Evolutionary conservation across 305 asterid species (phyloP).

Genomic region (Petunia hybrid): DNA sequence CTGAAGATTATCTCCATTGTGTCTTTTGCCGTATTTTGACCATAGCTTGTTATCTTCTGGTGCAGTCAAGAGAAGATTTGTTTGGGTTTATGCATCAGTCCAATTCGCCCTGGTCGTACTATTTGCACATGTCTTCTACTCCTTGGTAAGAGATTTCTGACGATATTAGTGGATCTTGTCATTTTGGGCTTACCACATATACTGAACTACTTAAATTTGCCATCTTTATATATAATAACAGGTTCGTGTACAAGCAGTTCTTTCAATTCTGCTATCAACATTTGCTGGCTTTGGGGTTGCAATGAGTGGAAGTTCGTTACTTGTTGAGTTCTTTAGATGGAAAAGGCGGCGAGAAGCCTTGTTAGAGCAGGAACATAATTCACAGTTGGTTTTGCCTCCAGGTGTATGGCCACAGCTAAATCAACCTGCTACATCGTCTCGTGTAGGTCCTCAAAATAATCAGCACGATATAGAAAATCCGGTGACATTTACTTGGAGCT

Average conservation of each 20-base stretch:
- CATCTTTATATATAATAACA: constrained; percentile 35
- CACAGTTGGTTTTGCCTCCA: constrained; percentile 47
- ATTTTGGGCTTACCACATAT: not conserved
- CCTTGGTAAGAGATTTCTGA: constrained; percentile 58
- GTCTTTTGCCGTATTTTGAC: not conserved
- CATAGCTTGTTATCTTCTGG: not conserved
- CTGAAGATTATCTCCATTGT: not conserved
- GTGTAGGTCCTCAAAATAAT: constrained; percentile 45
- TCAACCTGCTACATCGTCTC: constrained; percentile 44
- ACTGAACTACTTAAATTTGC: constrained; percentile 25
- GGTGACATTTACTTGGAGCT: constrained; percentile 44
- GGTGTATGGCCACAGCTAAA: constrained; percentile 48
- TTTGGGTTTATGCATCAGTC: constrained; percentile 82
- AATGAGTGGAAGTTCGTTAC: constrained; percentile 79
- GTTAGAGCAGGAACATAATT: constrained; percentile 44
- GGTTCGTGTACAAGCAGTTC: constrained; percentile 78
- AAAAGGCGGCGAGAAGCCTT: constrained; percentile 51
- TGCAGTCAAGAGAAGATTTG: constrained; percentile 77
- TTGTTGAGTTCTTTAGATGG: constrained; percentile 77
- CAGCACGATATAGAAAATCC: constrained; percentile 49
- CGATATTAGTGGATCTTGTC: not conserved
- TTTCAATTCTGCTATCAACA: constrained; percentile 82
- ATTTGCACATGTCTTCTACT: constrained; percentile 87
- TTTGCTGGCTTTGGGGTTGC: constrained; percentile 90
- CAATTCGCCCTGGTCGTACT: constrained; percentile 86